A percentile compares a stretch with the other conserved stretches of the same genome.
Conservation (phyloP, 2,329 filamentous ascomycete species). For the Sclerotinia subarctica region DNA sequence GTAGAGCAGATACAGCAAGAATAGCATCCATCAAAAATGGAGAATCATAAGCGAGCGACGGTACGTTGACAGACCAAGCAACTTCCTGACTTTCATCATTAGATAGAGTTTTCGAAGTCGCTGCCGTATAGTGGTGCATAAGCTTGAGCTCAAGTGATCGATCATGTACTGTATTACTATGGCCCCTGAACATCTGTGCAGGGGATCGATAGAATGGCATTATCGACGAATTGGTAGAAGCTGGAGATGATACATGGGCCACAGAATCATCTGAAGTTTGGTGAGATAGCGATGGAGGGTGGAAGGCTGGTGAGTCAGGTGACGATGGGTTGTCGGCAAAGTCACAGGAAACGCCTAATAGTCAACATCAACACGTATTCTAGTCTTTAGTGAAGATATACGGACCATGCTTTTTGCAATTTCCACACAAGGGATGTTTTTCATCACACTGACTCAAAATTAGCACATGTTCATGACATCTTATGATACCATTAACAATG, state of each 20-base stretch:
- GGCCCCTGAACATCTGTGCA: slow-evolving; percentile 24
- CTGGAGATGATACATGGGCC: slow-evolving; percentile 20
- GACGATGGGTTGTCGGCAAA: slow-evolving; percentile 47
- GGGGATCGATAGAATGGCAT: slow-evolving; percentile 31
- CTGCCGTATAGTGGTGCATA: slow-evolving; percentile 62
- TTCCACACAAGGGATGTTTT: slow-evolving; percentile 61
- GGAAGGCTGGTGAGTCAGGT: slow-evolving; percentile 23
- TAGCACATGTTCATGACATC: slow-evolving; percentile 8
- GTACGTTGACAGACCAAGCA: slow-evolving; percentile 60
- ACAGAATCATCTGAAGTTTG: slow-evolving; percentile 12
- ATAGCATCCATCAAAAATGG: slow-evolving; percentile 61
- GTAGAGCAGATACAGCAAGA: slow-evolving; percentile 61
- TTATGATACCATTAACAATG: neutral
- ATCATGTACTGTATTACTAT: slow-evolving; percentile 23
- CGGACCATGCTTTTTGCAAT: slow-evolving; percentile 59
- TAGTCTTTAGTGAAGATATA: neutral
- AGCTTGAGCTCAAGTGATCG: slow-evolving; percentile 55
- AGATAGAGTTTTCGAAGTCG: slow-evolving; percentile 56
- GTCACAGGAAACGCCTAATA: slow-evolving; percentile 55
- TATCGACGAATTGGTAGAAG: slow-evolving; percentile 25
- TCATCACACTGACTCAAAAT: slow-evolving; percentile 53
- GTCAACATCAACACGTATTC: neutral
- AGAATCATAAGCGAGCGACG: slow-evolving; percentile 58
- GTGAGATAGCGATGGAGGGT: slow-evolving; percentile 14
- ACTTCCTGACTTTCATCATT: slow-evolving; percentile 52